Evolutionary conservation across 768 basidiomycete genomes (phyloP), one percentile per base, ranked within the genome.

Genomic region (Mycena galopus): DNA sequence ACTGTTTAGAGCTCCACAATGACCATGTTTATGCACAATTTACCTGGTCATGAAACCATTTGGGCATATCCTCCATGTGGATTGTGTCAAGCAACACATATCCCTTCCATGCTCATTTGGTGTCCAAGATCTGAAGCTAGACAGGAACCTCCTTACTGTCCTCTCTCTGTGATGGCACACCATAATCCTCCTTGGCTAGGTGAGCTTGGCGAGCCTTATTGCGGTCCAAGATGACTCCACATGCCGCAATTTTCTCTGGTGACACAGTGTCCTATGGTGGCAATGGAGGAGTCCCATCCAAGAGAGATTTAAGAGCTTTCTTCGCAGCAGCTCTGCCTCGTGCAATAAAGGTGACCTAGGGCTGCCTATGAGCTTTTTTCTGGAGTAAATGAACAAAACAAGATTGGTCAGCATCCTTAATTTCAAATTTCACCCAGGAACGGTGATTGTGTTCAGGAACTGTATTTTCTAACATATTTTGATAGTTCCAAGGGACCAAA

Each of bases 21-120:
- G 47, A 50, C n/a, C 21, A 50, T 50, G 10, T 7, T 50, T 3
- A 50, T 50, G 7, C n/a, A 19, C 17, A 10, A 44, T 19, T 50
- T 19, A 68, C 67, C 50, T 68, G 67, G 0, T 61, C 27, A 8
- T 61, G 14, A 39, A 68, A 68, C 67, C 67, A 68, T n/a, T 42
- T 21, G 0, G 67, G 67, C 1, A 50, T 7, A 37, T 68, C 58
- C 50, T 68, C 67, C 10, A 47, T 68, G 7, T 59, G 30, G 16
- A 60, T 53, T 4, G 47, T 67, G 19, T 30, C 55, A 8, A 32
- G 17, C 11, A 56, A 25, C 29, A 8, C 30, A 12, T n/a, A 32
- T 1, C 19, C 55, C 3, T 56, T 29, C 42, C 17, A 4, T 44
- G 8, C 42, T 14, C 27, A 37, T 37, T 37, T 14, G 35, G 35